These are phyloP conservation scores for Pseudocercospora ulei DNA, from an alignment of 2,329 filamentous ascomycete genomes.

Conservation along the genomic window DNA sequence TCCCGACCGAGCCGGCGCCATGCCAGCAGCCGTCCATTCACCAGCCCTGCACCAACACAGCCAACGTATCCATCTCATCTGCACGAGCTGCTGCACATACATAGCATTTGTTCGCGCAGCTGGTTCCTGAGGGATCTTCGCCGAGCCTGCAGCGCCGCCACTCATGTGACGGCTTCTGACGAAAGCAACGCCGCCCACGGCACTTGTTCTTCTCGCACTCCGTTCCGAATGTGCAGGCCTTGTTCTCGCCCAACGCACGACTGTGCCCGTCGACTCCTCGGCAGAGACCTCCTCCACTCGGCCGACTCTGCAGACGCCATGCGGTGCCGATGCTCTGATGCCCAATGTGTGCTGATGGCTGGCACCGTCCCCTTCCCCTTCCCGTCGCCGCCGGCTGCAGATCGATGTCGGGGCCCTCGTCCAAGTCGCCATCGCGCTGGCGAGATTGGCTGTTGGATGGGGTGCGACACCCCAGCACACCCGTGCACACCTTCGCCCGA, in stretches of 20 bases:
- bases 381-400: constrained; percentile 7
- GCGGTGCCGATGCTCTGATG: too few relatives aligned
- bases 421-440: constrained; percentile 6
- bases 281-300: too few relatives aligned
- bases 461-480: constrained; percentile 4
- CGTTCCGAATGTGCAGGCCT: constrained; percentile 7
- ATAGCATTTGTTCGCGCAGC: not conserved
- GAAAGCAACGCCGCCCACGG: constrained; percentile 1
- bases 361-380: constrained; percentile 8
- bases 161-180: constrained; percentile 6
- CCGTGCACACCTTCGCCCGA: too few relatives aligned
- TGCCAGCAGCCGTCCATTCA: constrained; percentile 4
- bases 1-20: not conserved
- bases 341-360: constrained; percentile 8
- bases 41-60: constrained; percentile 2
- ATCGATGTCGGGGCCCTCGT: constrained; percentile 7
- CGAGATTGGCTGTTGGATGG: constrained; percentile 5
- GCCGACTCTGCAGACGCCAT: too few relatives aligned
- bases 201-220: constrained; percentile 4
- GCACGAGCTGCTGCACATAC: constrained; percentile 4
- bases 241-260: too few relatives aligned
- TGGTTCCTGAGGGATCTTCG: constrained; percentile 8
- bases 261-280: too few relatives aligned
- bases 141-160: not conserved
- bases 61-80: not conserved